Percentiles rank a stretch among this genome's conserved stretches.
Conservation (phyloP, 169 alveolate species). For the Eimeria brunetti region DNA sequence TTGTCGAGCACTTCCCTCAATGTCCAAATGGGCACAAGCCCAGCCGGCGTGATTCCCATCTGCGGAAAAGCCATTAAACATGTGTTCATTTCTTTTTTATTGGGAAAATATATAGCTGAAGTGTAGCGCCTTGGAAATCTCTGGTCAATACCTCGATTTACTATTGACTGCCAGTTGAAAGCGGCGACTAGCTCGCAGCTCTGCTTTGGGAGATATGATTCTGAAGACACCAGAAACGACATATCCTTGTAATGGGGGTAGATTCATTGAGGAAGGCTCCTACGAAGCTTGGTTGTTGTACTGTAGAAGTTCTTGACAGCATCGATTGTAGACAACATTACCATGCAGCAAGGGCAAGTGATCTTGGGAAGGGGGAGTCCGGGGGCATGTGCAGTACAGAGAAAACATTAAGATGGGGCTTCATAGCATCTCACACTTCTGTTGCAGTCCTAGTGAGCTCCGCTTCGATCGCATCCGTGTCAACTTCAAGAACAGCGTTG, state of each 20-base stretch:
- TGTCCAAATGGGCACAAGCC: conserved; percentile 69
- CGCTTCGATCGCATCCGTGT: conserved; percentile 38
- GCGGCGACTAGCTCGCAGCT: not conserved
- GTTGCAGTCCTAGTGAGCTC: conserved; percentile 48
- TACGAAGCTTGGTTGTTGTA: not conserved
- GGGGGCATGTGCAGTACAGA: not conserved
- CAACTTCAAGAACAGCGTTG: conserved; percentile 72
- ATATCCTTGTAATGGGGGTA: not conserved
- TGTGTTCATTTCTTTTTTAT: not conserved
- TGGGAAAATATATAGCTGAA: not conserved
- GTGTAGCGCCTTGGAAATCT: not conserved
- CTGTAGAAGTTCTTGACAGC: not conserved
- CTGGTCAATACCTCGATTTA: not conserved
- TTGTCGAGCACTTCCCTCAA: conserved; percentile 67
- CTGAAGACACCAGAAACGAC: conserved; percentile 13
- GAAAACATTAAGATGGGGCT: not conserved
- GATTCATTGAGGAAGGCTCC: no score
- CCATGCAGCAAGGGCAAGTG: not conserved
- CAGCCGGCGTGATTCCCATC: conserved; percentile 55
- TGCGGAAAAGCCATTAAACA: not conserved
- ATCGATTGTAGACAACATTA: no score
- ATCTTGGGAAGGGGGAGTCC: no score
- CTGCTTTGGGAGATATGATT: not conserved
- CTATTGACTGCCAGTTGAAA: not conserved
- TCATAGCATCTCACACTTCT: conserved; percentile 8